Evolutionary conservation across 257 asterid genomes (phyloP).

Genomic region (Nicotiana benthamiana): DNA sequence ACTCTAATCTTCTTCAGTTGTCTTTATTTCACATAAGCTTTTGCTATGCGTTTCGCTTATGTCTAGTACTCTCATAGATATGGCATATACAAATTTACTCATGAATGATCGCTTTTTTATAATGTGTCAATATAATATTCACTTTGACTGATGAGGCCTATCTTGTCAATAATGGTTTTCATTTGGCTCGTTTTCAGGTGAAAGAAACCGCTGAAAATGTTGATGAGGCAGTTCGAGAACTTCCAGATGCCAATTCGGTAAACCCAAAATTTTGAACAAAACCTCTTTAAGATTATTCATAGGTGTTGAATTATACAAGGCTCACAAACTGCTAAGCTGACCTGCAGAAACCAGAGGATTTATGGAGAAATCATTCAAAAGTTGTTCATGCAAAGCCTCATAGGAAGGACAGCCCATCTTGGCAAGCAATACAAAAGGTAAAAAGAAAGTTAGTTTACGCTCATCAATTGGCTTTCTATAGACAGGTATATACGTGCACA

Average conservation of each 20-base stretch:
- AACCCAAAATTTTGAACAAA: background rate
- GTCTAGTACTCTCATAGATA: background rate
- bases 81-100: background rate
- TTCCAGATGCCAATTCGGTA: slow-evolving; percentile 96
- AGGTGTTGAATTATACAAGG: slow-evolving; percentile 3
- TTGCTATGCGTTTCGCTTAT: background rate
- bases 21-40: background rate
- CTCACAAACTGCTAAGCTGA: slow-evolving; percentile 11
- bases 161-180: background rate
- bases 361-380: slow-evolving; percentile 89
- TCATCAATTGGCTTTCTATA: background rate
- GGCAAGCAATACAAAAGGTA: slow-evolving; percentile 90
- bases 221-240: slow-evolving; percentile 92
- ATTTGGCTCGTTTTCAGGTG: slow-evolving; percentile 38
- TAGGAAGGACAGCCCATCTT: slow-evolving; percentile 62
- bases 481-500: background rate
- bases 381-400: slow-evolving; percentile 92
- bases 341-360: slow-evolving; percentile 94
- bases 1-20: background rate
- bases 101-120: background rate
- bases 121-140: background rate
- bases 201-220: slow-evolving; percentile 88
- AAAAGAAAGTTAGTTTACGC: background rate
- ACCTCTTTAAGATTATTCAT: background rate
- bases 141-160: background rate